A percentile compares a stretch with the other conserved stretches of the same genome.
These are phyloP conservation scores for Trichoderma oligosporum DNA, from an alignment of 2,329 filamentous ascomycete species.

Conservation along the genomic window DNA sequence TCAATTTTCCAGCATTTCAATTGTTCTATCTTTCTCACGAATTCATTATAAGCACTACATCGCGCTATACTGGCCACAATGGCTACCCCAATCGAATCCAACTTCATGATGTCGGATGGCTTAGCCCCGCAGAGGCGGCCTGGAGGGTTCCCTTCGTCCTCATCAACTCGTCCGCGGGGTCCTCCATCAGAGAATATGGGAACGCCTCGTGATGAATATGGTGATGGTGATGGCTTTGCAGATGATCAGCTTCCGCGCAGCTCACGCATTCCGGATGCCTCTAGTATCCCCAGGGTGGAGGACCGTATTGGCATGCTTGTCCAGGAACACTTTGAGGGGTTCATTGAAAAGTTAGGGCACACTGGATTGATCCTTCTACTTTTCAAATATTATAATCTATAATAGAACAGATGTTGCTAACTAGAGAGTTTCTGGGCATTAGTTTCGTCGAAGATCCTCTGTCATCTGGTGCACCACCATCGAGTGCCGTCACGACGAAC, in stretches of 20 bases:
- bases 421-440: background rate
- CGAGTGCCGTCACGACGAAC: slow-evolving; percentile 69
- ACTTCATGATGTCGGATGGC: slow-evolving; percentile 55
- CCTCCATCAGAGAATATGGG: slow-evolving; percentile 62
- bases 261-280: slow-evolving; percentile 44
- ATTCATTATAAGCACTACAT: no score
- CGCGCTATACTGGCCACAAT: slow-evolving; percentile 31
- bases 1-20: background rate
- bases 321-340: slow-evolving; percentile 72
- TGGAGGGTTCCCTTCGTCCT: slow-evolving; percentile 48
- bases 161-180: slow-evolving; percentile 50
- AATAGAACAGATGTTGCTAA: background rate
- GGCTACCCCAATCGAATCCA: slow-evolving; percentile 54
- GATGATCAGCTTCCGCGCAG: slow-evolving; percentile 59
- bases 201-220: slow-evolving; percentile 59
- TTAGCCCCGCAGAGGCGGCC: slow-evolving; percentile 40
- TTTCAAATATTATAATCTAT: background rate
- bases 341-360: slow-evolving; percentile 66
- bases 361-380: background rate
- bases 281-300: slow-evolving; percentile 65
- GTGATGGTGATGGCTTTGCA: slow-evolving; percentile 57
- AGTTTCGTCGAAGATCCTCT: slow-evolving; percentile 67
- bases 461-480: slow-evolving; percentile 59
- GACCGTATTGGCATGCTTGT: slow-evolving; percentile 72
- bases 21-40: background rate